phyloP scores from a whole-genome alignment of 495 filamentous ascomycete species.

The Penicillium daleae region DNA sequence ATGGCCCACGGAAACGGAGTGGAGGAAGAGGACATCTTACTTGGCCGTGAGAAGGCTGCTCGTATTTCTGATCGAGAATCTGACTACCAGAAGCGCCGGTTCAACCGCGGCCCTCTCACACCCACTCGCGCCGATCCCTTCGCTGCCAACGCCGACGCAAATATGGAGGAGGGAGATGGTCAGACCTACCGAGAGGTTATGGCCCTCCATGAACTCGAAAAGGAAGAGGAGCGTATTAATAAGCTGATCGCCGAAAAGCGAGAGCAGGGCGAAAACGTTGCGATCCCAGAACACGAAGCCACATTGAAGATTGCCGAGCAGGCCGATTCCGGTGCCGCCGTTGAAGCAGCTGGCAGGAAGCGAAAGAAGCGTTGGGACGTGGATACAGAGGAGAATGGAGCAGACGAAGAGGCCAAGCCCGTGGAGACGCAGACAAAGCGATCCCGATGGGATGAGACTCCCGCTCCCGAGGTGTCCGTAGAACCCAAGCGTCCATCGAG shows the following conservation, averaged over 20 bases:
- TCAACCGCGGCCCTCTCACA: slow-evolving; percentile 77
- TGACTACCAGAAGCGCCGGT: slow-evolving; percentile 95
- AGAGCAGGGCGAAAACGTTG: slow-evolving; percentile 61
- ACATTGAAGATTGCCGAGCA: slow-evolving; percentile 74
- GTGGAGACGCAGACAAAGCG: slow-evolving; percentile 67
- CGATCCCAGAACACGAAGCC: slow-evolving; percentile 62
- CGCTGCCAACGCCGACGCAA: slow-evolving; percentile 71
- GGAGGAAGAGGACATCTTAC: slow-evolving; percentile 89
- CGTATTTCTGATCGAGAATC: slow-evolving; percentile 92
- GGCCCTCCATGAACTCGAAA: slow-evolving; percentile 86
- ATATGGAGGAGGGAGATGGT: slow-evolving; percentile 66
- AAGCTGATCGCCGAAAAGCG: slow-evolving; percentile 79
- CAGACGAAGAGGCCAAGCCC: slow-evolving; percentile 40
- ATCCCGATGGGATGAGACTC: slow-evolving; percentile 91
- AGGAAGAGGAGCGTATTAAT: slow-evolving; percentile 89
- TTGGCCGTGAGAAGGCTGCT: slow-evolving; percentile 84
- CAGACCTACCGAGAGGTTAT: slow-evolving; percentile 89
- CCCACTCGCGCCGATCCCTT: slow-evolving; percentile 91
- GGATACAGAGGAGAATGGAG: slow-evolving; percentile 50
- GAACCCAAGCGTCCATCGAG: slow-evolving; percentile 74
- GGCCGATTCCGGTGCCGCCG: slow-evolving; percentile 68
- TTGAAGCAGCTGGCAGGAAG: slow-evolving; percentile 68
- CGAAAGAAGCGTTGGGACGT: slow-evolving; percentile 96
- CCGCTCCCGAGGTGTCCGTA: slow-evolving; percentile 58
- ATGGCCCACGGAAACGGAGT: slow-evolving; percentile 83